Percentiles rank a stretch among this genome's conserved stretches.
These are phyloP conservation scores for Tribonema minus DNA, from an alignment of 108 stramenopile genomes.

Conservation along the genomic window DNA sequence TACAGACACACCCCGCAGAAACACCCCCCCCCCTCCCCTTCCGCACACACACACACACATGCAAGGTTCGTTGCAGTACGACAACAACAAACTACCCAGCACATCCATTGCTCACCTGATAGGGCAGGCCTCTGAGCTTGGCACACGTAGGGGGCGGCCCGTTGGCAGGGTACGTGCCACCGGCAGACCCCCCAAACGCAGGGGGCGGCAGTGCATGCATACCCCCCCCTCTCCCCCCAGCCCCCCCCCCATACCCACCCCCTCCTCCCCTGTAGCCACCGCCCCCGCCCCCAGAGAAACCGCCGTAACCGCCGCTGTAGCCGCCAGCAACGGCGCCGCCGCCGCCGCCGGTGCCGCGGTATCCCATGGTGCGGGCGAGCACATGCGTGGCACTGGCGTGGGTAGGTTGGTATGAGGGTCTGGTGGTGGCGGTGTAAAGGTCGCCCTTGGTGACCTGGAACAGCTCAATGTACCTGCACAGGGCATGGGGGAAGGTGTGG, in stretches of 20 bases:
- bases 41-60: too few relatives aligned
- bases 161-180: background rate
- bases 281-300: background rate
- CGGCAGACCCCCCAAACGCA: background rate
- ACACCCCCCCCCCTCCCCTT: too few relatives aligned
- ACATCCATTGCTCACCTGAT: too few relatives aligned
- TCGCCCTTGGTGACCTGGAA: conserved; percentile 38
- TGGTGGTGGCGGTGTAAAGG: conserved; percentile 39
- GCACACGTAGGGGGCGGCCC: conserved; percentile 7
- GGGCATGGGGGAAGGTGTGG: too few relatives aligned
- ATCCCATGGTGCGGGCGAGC: background rate
- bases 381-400: background rate
- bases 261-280: background rate
- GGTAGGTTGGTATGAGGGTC: too few relatives aligned
- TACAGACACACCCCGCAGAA: too few relatives aligned
- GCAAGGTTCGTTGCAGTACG: background rate
- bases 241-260: background rate
- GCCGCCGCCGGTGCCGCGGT: background rate
- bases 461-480: conserved; percentile 23
- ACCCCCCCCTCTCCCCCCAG: too few relatives aligned
- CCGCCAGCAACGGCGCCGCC: background rate
- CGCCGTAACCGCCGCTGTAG: background rate
- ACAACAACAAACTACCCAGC: too few relatives aligned
- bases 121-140: conserved; percentile 36
- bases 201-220: too few relatives aligned